Evolutionary conservation across 2,329 filamentous ascomycete genomes (phyloP).

Genomic region (Aschersonia sp.): DNA sequence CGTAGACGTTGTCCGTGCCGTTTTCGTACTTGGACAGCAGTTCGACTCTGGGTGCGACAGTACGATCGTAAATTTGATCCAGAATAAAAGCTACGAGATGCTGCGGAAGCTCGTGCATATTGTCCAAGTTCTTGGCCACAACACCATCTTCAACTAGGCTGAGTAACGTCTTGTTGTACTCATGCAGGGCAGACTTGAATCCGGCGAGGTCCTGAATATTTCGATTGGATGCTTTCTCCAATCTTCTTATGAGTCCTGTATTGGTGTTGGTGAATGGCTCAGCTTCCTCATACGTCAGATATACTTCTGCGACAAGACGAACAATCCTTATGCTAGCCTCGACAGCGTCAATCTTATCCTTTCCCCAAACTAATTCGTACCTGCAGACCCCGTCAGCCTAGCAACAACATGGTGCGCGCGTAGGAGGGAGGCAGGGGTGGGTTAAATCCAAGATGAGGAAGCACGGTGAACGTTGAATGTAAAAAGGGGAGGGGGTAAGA

Average conservation of each 20-base stretch:
- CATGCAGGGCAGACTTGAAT: slow-evolving; percentile 57
- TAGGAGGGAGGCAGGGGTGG: too few relatives aligned
- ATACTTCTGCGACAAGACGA: slow-evolving; percentile 56
- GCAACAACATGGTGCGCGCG: too few relatives aligned
- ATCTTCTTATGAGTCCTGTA: slow-evolving; percentile 58
- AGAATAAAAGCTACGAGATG: slow-evolving; percentile 69
- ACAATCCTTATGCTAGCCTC: slow-evolving; percentile 60
- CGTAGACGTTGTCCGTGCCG: slow-evolving; percentile 87
- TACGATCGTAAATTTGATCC: slow-evolving; percentile 79
- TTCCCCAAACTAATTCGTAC: slow-evolving; percentile 57
- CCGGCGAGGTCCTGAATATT: slow-evolving; percentile 49
- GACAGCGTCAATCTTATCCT: slow-evolving; percentile 65
- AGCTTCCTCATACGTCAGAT: slow-evolving; percentile 58
- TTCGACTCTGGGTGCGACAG: slow-evolving; percentile 79
- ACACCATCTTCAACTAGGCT: slow-evolving; percentile 54
- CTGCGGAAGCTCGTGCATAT: slow-evolving; percentile 53
- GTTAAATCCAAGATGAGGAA: too few relatives aligned
- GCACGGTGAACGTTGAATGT: too few relatives aligned
- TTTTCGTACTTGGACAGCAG: slow-evolving; percentile 74
- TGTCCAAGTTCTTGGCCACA: slow-evolving; percentile 57
- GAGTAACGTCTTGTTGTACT: slow-evolving; percentile 63
- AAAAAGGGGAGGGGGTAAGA: too few relatives aligned
- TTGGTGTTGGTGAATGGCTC: slow-evolving; percentile 56
- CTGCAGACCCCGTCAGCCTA: slow-evolving; percentile 10
- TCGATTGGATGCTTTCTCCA: slow-evolving; percentile 60